A percentile compares a stretch with the other conserved stretches of the same genome.
Conservation (phyloP, 139 green algal genomes). For the Coelastrella sp. region DNA sequence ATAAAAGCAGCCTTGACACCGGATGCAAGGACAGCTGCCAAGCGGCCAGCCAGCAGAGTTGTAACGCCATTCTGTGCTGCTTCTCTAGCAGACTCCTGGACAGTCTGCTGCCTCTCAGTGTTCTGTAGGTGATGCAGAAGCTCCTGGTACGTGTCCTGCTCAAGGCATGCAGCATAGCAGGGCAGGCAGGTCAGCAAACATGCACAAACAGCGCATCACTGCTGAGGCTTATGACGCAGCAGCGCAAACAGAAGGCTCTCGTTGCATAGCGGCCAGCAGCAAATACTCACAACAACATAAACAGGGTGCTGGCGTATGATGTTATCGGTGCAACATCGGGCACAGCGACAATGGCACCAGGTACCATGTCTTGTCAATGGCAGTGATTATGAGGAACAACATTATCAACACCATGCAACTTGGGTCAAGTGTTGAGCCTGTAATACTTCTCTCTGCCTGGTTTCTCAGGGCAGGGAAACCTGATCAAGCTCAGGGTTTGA, state of each 20-base stretch:
- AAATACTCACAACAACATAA: background rate
- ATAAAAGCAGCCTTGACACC: constrained; percentile 11
- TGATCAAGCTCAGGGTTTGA: constrained; percentile 32
- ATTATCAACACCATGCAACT: too few species aligned
- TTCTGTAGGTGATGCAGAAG: constrained; percentile 4
- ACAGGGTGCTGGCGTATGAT: too few species aligned
- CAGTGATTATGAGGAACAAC: too few species aligned
- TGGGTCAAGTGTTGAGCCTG: constrained; percentile 22
- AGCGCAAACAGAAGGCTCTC: background rate
- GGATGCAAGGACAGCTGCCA: constrained; percentile 8
- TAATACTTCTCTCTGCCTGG: constrained; percentile 55
- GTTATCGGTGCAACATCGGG: too few species aligned
- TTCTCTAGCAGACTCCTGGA: background rate
- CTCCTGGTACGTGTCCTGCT: constrained; percentile 23
- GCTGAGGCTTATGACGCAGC: too few species aligned
- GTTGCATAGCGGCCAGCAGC: background rate
- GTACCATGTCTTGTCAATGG: too few species aligned
- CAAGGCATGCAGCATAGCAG: too few species aligned
- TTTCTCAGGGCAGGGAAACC: constrained; percentile 52
- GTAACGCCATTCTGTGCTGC: background rate
- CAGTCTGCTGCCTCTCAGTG: constrained; percentile 8
- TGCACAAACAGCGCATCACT: too few species aligned
- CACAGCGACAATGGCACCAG: background rate
- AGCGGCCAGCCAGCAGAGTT: constrained; percentile 17
- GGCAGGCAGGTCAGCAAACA: too few species aligned